Evolutionary conservation across 345 rosid genomes (phyloP), one percentile per base, ranked within the genome.

Genomic region (Salix brachista): DNA sequence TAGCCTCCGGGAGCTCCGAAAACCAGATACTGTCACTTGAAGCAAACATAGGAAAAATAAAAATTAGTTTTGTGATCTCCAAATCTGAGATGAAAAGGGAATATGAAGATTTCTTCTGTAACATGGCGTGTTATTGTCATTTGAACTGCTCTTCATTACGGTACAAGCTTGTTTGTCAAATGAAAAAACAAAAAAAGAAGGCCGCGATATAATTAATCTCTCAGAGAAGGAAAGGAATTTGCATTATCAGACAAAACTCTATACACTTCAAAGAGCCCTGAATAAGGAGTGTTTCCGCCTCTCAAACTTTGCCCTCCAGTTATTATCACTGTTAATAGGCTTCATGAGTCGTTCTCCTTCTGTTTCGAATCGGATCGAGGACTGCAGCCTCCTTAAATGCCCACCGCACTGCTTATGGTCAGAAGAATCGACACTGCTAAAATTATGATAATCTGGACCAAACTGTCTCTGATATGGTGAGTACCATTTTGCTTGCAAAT

Each of bases 401-500:
- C 90, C 91, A 4, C 81, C 80, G 80, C 97, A 94, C 82, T 87
- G 92, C 73, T 75, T 78, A 75, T 92, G 94, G 46, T 79, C 81
- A 9, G 67, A 70, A 26, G 82, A 78, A 75, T 68, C 69, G 50
- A 56, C 74, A 76, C 74, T 28, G 12, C 78, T 72, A 28, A 80
- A 76, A 66, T 79, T 75, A 66, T 75, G 84, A 14, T 82, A 82
- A 36, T 83, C 86, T 0, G 87, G 94, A 70, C 68, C 70, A 5
- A 88, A 77, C 80, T 75, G 87, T 36, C 97, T 87, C 79, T 87
- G 86, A 82, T 87, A 80, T 0, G 89, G 89, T 0, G 97, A 91
- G 71, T 83, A 83, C 99, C 99, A 95, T 83, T 95, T 93, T 4
- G 97, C 92, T 76, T 88, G 89, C 84, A 95, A 81, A 79, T 95